Percentiles rank a stretch among this genome's conserved stretches.
Conservation (phyloP, 2,329 filamentous ascomycete species). For the Knoxdaviesia proteae region DNA sequence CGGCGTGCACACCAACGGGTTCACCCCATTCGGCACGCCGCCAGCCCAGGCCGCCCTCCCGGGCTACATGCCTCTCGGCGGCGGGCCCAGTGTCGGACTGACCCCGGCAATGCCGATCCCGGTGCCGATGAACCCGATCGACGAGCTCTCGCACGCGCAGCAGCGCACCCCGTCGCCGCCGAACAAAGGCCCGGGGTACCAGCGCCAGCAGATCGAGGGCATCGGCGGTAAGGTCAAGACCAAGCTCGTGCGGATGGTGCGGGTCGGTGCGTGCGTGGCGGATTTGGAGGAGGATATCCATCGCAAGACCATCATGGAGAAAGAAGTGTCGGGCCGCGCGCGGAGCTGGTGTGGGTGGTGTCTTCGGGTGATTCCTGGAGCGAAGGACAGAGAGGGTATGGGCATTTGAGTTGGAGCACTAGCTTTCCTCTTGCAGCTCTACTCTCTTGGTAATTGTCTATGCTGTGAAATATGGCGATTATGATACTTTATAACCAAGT, state of each 20-base stretch:
- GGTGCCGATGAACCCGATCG: no score
- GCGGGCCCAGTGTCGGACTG: background rate
- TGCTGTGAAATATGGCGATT: no score
- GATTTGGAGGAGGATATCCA: conserved; percentile 65
- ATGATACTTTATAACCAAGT: no score
- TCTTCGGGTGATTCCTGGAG: conserved; percentile 47
- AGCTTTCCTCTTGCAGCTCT: no score
- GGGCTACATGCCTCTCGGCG: background rate
- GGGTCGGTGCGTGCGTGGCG: conserved; percentile 64
- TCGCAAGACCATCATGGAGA: conserved; percentile 40
- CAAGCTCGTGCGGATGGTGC: conserved; percentile 65
- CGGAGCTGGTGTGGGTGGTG: conserved; percentile 93
- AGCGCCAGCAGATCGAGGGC: conserved; percentile 74
- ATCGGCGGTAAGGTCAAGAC: conserved; percentile 76
- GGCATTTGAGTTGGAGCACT: background rate
- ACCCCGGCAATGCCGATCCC: conserved; percentile 5
- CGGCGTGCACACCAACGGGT: conserved; percentile 3
- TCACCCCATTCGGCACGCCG: background rate
- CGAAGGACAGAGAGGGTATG: conserved; percentile 17
- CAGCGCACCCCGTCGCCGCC: conserved; percentile 23
- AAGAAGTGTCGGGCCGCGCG: conserved; percentile 46
- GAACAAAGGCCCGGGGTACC: conserved; percentile 50
- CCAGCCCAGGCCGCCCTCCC: conserved; percentile 6
- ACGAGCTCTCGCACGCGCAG: no score
- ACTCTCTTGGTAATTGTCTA: no score